Percentiles rank a stretch among this genome's conserved stretches.
These are phyloP conservation scores for Kwoniella shandongensis DNA, from an alignment of 768 basidiomycete genomes.

Conservation along the genomic window DNA sequence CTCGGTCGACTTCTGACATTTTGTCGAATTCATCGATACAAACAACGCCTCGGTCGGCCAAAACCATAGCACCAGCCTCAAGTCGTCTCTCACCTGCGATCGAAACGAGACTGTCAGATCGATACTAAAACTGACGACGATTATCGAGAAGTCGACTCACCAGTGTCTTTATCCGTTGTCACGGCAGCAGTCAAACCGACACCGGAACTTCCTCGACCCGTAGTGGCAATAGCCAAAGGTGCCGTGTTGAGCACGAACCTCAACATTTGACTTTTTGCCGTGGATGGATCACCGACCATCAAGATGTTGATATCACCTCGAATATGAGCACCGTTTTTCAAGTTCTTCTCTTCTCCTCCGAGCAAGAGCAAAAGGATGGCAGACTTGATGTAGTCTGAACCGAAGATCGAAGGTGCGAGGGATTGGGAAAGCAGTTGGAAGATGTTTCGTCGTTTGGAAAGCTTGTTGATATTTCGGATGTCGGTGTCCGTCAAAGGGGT, in stretches of 20 bases:
- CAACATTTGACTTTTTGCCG: constrained; percentile 93
- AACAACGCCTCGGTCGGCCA: constrained; percentile 96
- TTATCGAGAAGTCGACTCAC: constrained; percentile 49
- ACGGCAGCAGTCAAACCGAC: constrained; percentile 99
- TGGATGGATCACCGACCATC: constrained; percentile 99
- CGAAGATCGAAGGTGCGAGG: constrained; percentile 94
- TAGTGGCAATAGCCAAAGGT: constrained; percentile 95
- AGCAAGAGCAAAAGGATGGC: constrained; percentile 89
- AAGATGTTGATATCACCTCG: constrained; percentile 98
- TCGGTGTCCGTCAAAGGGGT: constrained; percentile 87
- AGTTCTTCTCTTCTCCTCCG: constrained; percentile 95
- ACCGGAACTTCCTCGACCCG: constrained; percentile 95
- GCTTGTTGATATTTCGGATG: constrained; percentile 92
- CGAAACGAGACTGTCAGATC: background rate
- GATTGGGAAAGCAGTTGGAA: constrained; percentile 88
- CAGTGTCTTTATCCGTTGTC: constrained; percentile 96
- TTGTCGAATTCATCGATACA: constrained; percentile 99
- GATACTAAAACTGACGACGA: background rate
- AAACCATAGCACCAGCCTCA: constrained; percentile 99
- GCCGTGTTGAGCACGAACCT: constrained; percentile 95
- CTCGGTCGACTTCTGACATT: constrained; percentile 98
- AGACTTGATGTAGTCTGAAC: constrained; percentile 92
- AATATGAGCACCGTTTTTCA: constrained; percentile 95
- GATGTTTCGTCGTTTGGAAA: constrained; percentile 81
- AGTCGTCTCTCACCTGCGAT: constrained; percentile 72